phyloP scores from a whole-genome alignment of 768 basidiomycete genomes.

The Obba rivulosa region DNA sequence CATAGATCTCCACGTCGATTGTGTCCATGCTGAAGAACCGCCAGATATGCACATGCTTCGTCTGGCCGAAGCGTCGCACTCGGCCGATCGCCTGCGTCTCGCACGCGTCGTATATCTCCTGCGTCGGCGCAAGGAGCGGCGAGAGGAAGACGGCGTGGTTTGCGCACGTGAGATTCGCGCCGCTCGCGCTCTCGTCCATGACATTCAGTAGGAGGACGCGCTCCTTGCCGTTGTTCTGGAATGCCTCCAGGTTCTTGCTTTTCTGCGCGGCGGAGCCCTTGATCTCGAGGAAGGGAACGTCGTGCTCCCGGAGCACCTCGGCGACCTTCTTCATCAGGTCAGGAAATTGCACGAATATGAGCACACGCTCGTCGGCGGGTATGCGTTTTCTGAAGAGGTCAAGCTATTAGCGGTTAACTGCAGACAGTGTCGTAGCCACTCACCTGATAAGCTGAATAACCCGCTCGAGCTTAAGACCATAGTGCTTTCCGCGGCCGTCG shows the following conservation, averaged over 20 bases:
- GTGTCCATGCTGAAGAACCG: constrained; percentile 82
- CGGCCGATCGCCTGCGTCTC: constrained; percentile 83
- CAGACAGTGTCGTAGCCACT: constrained; percentile 21
- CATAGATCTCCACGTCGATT: constrained; percentile 82
- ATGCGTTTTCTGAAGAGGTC: constrained; percentile 48
- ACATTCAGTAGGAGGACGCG: constrained; percentile 85
- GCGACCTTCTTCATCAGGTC: constrained; percentile 90
- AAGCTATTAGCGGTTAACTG: neutral
- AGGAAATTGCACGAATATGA: constrained; percentile 95
- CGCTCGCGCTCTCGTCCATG: constrained; percentile 93
- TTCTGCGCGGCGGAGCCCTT: constrained; percentile 69
- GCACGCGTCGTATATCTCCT: constrained; percentile 81
- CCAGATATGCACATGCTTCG: constrained; percentile 75
- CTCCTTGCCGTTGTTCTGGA: constrained; percentile 76
- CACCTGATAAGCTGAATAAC: constrained; percentile 75
- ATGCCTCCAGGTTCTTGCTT: constrained; percentile 79
- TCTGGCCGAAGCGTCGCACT: constrained; percentile 78
- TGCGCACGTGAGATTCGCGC: constrained; percentile 87
- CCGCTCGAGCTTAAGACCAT: constrained; percentile 76
- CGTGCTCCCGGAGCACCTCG: constrained; percentile 68
- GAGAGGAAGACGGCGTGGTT: constrained; percentile 96
- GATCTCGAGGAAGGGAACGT: constrained; percentile 76
- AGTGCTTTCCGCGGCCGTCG: constrained; percentile 71
- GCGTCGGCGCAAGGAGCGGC: constrained; percentile 75
- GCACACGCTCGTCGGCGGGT: constrained; percentile 71